A percentile compares a stretch with the other conserved stretches of the same genome.
Conservation (phyloP, 345 rosid species). For the Populus ilicifolia region DNA sequence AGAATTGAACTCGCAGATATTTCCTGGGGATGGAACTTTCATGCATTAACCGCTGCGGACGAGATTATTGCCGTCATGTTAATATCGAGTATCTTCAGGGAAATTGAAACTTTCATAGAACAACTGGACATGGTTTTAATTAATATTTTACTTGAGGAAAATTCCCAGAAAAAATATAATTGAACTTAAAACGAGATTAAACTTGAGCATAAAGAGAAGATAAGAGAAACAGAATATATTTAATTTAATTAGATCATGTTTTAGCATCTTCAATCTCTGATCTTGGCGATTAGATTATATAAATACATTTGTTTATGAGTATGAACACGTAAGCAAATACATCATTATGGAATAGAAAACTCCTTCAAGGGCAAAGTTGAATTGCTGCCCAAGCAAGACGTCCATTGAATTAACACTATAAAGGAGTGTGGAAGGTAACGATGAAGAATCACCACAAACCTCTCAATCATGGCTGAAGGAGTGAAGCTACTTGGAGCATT, state of each 20-base stretch:
- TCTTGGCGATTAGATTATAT: background rate
- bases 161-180: too few species aligned
- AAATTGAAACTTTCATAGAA: too few species aligned
- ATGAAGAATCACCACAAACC: background rate
- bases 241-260: background rate
- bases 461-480: background rate
- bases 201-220: background rate
- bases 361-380: background rate
- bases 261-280: background rate
- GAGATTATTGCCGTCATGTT: too few species aligned
- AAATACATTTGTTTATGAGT: background rate
- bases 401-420: background rate
- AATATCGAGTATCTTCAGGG: too few species aligned
- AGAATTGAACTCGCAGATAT: too few species aligned
- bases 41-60: too few species aligned
- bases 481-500: background rate
- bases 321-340: background rate
- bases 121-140: too few species aligned
- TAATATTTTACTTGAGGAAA: too few species aligned
- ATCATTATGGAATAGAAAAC: too few species aligned
- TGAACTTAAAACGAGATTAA: background rate
- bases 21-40: too few species aligned
- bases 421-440: background rate
- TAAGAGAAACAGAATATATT: too few species aligned
- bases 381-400: background rate